Conservation (phyloP, 805 yeast species). For the Candida stauntonica region DNA sequence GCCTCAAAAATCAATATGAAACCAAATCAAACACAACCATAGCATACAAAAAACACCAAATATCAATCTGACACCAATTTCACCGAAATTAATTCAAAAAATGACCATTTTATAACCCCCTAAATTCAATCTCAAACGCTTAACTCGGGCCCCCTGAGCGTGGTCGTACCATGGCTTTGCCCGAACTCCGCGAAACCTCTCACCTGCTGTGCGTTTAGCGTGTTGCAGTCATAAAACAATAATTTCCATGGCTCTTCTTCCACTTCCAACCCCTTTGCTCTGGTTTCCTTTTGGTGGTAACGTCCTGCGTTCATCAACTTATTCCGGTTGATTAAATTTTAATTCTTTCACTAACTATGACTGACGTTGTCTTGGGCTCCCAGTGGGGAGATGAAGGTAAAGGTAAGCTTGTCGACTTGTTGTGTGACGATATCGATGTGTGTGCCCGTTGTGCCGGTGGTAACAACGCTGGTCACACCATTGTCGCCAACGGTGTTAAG, state of each 20-base stretch:
- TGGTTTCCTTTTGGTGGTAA: conserved; percentile 13
- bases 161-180: neutral
- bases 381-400: conserved; percentile 99
- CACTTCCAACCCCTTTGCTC: neutral
- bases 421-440: conserved; percentile 92
- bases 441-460: conserved; percentile 99
- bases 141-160: neutral
- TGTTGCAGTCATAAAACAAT: too few species aligned
- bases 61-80: too few species aligned
- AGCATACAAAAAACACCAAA: too few species aligned
- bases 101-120: too few species aligned
- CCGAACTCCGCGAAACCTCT: neutral
- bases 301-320: conserved; percentile 16
- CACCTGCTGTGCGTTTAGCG: neutral
- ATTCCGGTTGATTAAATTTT: conserved; percentile 8
- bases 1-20: too few species aligned
- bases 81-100: too few species aligned
- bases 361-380: conserved; percentile 86
- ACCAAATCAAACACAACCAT: too few species aligned
- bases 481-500: conserved; percentile 81
- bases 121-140: too few species aligned
- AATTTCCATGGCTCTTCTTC: too few species aligned
- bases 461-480: conserved; percentile 98
- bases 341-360: conserved; percentile 27
- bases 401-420: conserved; percentile 92